Percentiles rank a stretch among this genome's conserved stretches.
phyloP scores from a whole-genome alignment of 441 rosid genomes.

The Syzygium malaccense region DNA sequence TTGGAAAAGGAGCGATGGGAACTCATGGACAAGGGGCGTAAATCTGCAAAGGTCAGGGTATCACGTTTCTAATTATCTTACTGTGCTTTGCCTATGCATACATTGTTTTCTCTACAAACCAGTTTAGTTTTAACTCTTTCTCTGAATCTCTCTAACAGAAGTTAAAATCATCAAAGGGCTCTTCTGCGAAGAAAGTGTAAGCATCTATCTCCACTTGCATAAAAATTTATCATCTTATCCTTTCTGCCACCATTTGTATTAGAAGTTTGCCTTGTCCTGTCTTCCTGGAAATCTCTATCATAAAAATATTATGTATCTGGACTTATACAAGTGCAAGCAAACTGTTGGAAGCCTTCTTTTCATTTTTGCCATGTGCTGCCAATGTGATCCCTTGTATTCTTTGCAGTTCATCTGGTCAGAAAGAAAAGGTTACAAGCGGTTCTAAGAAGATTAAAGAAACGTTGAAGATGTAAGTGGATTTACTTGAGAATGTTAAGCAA shows the following conservation, averaged over 20 bases:
- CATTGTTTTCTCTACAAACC: neutral
- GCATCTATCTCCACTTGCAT: conserved; percentile 10
- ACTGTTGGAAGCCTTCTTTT: neutral
- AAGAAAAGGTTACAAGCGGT: conserved; percentile 32
- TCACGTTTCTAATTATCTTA: neutral
- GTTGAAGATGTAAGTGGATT: conserved; percentile 43
- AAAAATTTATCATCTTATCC: neutral
- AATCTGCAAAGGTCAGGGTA: conserved; percentile 57
- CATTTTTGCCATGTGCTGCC: neutral
- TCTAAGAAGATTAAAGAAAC: conserved; percentile 36
- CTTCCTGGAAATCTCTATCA: neutral
- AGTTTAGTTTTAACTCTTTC: conserved; percentile 5
- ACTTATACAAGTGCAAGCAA: neutral
- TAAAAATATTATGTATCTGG: neutral
- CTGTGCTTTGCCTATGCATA: neutral
- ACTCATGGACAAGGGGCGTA: conserved; percentile 54
- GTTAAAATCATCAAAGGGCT: conserved; percentile 33
- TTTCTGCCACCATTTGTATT: neutral
- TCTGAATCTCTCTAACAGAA: conserved; percentile 48
- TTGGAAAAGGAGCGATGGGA: conserved; percentile 97
- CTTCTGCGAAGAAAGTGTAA: conserved; percentile 45
- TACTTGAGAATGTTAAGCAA: neutral
- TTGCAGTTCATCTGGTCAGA: conserved; percentile 49
- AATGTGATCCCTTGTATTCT: neutral
- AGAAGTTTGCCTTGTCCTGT: neutral